Evolutionary conservation across 441 rosid species (phyloP).

Genomic region (Pelargonium exstipulatum): DNA sequence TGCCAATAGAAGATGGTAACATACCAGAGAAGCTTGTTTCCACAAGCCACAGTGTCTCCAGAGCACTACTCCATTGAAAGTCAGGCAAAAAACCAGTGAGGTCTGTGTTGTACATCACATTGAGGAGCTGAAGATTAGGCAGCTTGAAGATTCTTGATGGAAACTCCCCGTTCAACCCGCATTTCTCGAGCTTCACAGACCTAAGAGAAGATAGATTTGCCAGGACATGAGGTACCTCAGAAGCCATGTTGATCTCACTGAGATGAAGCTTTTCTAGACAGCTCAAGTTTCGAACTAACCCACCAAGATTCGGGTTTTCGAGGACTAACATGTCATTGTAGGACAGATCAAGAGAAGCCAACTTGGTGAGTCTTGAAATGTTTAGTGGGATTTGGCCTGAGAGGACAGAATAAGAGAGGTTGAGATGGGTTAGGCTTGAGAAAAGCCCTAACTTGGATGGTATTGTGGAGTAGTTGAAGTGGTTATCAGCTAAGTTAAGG

Average conservation of each 20-base stretch:
- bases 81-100: slow-evolving; percentile 20
- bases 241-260: slow-evolving; percentile 3
- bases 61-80: slow-evolving; percentile 20
- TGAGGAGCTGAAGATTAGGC: slow-evolving; percentile 15
- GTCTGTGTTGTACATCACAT: neutral
- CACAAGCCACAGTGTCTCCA: slow-evolving; percentile 15
- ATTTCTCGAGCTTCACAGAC: neutral
- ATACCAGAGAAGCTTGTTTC: slow-evolving; percentile 15
- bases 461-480: slow-evolving; percentile 4
- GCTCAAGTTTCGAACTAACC: slow-evolving; percentile 1
- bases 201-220: slow-evolving; percentile 19
- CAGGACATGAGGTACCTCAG: neutral
- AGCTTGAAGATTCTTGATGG: slow-evolving; percentile 18
- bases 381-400: slow-evolving; percentile 13
- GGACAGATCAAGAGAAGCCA: slow-evolving; percentile 23
- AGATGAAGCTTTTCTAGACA: slow-evolving; percentile 15
- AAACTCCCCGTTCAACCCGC: slow-evolving; percentile 20
- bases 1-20: slow-evolving; percentile 2
- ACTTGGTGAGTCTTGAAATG: slow-evolving; percentile 3
- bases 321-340: accelerated
- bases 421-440: slow-evolving; percentile 8
- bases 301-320: neutral
- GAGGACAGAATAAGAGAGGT: slow-evolving; percentile 9
- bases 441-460: slow-evolving; percentile 15
- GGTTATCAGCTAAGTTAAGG: slow-evolving; percentile 22